Evolutionary conservation across 164 flowering plant genomes (phyloP).

Genomic region (Hamamelis virginiana): DNA sequence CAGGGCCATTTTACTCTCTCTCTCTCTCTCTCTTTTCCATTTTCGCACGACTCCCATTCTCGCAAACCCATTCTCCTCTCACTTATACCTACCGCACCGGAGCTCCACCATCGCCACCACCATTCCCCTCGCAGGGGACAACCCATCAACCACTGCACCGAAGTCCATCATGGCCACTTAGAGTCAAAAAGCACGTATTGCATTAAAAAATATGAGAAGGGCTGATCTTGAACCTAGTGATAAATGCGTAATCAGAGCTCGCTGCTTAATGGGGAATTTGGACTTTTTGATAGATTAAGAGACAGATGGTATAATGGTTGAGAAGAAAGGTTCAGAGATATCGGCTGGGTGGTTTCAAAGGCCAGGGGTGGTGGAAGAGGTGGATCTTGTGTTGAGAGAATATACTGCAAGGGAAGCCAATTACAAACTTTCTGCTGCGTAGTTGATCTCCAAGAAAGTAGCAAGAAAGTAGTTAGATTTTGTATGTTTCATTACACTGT

Average conservation of each 20-base stretch:
- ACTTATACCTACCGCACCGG: no score
- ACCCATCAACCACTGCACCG: no score
- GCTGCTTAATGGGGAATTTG: conserved; percentile 61
- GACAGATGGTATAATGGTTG: conserved; percentile 58
- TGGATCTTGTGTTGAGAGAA: conserved; percentile 65
- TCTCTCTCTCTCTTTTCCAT: no score
- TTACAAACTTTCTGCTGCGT: background rate
- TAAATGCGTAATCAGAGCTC: conserved; percentile 61
- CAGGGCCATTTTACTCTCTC: no score
- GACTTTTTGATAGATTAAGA: conserved; percentile 61
- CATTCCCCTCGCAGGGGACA: no score
- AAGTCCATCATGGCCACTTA: conserved; percentile 63
- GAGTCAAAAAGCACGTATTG: conserved; percentile 47
- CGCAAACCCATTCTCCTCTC: no score
- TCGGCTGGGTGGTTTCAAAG: conserved; percentile 68
- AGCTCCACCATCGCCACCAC: no score
- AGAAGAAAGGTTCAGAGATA: conserved; percentile 59
- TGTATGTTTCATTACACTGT: no score
- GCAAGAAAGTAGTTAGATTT: no score
- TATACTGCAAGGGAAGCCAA: conserved; percentile 26
- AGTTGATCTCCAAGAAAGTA: conserved; percentile 6
- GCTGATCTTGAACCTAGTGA: conserved; percentile 74
- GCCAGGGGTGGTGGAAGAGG: conserved; percentile 73
- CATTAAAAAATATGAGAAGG: conserved; percentile 68
- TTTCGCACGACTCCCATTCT: no score